Evolutionary conservation across 192 early-diverging fungal genomes (phyloP).

Genomic region (Backusella macrospora): DNA sequence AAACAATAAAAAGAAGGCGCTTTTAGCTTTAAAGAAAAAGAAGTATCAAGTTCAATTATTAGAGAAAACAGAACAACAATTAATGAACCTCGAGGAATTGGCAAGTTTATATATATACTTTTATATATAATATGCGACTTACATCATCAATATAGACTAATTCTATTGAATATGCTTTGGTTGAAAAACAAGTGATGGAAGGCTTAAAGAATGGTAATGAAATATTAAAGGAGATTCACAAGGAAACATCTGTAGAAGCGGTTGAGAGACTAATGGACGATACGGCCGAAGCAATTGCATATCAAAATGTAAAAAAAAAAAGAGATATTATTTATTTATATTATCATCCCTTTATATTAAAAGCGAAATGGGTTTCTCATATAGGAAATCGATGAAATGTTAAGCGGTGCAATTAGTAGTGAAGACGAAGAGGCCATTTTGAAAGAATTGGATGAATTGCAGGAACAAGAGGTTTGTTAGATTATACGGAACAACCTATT

Average conservation of each 20-base stretch:
- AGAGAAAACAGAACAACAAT: slow-evolving; percentile 81
- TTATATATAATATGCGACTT: background rate
- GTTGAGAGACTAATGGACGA: slow-evolving; percentile 96
- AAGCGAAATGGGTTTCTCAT: background rate
- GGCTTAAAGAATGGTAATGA: slow-evolving; percentile 85
- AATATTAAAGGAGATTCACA: slow-evolving; percentile 82
- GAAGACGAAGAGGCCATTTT: slow-evolving; percentile 89
- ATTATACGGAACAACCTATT: background rate
- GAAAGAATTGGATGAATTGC: slow-evolving; percentile 75
- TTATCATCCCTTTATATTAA: too few species aligned
- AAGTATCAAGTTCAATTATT: slow-evolving; percentile 94
- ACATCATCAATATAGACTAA: slow-evolving; percentile 55
- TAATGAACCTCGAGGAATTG: slow-evolving; percentile 89
- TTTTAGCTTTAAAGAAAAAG: slow-evolving; percentile 92
- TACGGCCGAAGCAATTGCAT: slow-evolving; percentile 93
- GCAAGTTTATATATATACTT: slow-evolving; percentile 41
- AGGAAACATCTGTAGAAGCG: slow-evolving; percentile 87
- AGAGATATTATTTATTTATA: background rate
- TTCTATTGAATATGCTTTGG: slow-evolving; percentile 89
- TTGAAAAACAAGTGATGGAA: slow-evolving; percentile 88
- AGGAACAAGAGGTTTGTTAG: slow-evolving; percentile 41
- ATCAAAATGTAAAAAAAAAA: slow-evolving; percentile 76
- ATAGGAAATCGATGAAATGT: slow-evolving; percentile 81
- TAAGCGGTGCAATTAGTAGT: slow-evolving; percentile 71
- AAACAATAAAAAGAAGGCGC: slow-evolving; percentile 80